Percentiles rank a stretch among this genome's conserved stretches.
Conservation (phyloP, 257 asterid species). For the Osmanthus fragrans region DNA sequence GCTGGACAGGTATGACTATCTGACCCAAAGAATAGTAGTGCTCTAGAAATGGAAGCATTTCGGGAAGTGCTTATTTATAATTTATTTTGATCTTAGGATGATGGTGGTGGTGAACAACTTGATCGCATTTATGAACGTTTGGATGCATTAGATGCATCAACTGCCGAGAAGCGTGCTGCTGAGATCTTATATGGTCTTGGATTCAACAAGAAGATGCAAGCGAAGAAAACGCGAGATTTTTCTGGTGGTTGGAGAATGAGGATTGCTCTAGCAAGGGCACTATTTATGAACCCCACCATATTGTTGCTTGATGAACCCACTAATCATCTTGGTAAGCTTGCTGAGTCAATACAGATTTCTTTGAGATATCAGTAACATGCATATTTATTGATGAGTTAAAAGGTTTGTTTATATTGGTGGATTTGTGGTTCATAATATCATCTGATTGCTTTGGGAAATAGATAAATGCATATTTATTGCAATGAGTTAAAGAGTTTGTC, state of each 20-base stretch:
- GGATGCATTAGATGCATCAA: constrained; percentile 84
- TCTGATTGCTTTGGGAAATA: too few species aligned
- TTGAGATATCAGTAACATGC: too few species aligned
- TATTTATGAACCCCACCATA: constrained; percentile 91
- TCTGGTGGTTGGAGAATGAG: constrained; percentile 99
- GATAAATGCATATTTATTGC: not conserved
- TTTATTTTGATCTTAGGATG: constrained; percentile 52
- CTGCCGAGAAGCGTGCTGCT: constrained; percentile 99
- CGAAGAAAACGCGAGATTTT: constrained; percentile 83
- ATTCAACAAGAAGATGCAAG: constrained; percentile 86
- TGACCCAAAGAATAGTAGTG: not conserved
- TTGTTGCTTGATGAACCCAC: constrained; percentile 95
- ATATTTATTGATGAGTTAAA: too few species aligned
- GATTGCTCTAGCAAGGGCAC: constrained; percentile 93
- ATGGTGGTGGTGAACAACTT: constrained; percentile 92
- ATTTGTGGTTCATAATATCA: too few species aligned
- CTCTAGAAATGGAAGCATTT: not conserved
- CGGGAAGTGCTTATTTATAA: not conserved
- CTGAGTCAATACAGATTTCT: too few species aligned
- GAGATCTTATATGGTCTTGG: constrained; percentile 95
- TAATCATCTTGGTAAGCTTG: constrained; percentile 83
- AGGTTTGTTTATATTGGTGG: too few species aligned
- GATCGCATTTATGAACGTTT: constrained; percentile 89
- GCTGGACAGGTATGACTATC: constrained; percentile 58
- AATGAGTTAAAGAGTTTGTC: not conserved